These are phyloP conservation scores for Saccharomyces hybrid DNA, from an alignment of 1,139 yeast genomes.

Conservation along the genomic window DNA sequence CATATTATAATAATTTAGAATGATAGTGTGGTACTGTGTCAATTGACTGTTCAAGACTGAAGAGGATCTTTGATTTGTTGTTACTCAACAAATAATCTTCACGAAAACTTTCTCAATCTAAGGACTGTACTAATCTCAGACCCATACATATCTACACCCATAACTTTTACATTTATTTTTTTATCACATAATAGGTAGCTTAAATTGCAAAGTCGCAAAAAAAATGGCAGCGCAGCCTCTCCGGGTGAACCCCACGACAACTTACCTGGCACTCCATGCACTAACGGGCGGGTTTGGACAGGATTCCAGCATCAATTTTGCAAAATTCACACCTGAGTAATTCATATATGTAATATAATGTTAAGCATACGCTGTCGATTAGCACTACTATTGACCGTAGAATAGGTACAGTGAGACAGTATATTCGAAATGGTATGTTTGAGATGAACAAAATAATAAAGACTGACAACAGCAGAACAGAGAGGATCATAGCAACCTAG, in stretches of 20 bases:
- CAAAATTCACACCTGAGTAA: not conserved
- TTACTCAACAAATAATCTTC: not conserved
- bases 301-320: not conserved
- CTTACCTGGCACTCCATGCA: not conserved
- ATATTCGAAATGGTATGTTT: conserved; percentile 1
- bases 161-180: too few relatives aligned
- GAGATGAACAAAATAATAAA: not conserved
- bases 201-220: not conserved
- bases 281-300: not conserved
- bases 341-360: not conserved
- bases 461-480: not conserved
- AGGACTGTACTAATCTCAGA: not conserved
- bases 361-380: not conserved
- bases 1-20: not conserved
- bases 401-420: not conserved
- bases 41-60: not conserved
- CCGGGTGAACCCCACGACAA: not conserved
- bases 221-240: not conserved
- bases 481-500: not conserved
- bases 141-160: not conserved
- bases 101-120: not conserved
- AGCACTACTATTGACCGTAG: not conserved
- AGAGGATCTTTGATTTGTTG: not conserved
- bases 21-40: not conserved
- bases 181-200: too few relatives aligned